A percentile compares a stretch with the other conserved stretches of the same genome.
These are phyloP conservation scores for Oryza rufipogon DNA, from an alignment of 176 grass and related monocot genomes.

Conservation along the genomic window DNA sequence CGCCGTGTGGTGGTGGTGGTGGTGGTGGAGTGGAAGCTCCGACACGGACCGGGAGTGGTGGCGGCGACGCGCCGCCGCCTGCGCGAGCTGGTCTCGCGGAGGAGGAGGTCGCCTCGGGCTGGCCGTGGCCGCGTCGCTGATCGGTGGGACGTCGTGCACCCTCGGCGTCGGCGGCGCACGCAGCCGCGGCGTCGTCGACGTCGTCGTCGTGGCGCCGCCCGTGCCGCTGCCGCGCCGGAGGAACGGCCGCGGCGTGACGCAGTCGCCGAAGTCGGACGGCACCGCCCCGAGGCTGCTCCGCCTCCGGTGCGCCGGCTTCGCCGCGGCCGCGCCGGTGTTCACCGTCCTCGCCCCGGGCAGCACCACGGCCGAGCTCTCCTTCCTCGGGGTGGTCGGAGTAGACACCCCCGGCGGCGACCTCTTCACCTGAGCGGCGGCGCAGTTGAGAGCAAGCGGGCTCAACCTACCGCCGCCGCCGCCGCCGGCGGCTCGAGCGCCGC, in stretches of 20 bases:
- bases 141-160: conserved; percentile 41
- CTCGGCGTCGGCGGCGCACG: conserved; percentile 8
- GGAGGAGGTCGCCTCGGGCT: conserved; percentile 18
- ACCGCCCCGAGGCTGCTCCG: conserved; percentile 38
- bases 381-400: conserved; percentile 31
- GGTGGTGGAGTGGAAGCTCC: conserved; percentile 32
- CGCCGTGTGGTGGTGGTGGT: background rate
- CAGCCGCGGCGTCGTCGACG: background rate
- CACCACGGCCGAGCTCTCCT: background rate
- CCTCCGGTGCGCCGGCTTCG: conserved; percentile 33
- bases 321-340: background rate
- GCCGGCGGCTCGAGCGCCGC: background rate
- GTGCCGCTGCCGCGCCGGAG: conserved; percentile 54
- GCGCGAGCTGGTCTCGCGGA: background rate
- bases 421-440: conserved; percentile 6
- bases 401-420: conserved; percentile 2
- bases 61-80: background rate
- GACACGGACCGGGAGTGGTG: conserved; percentile 41
- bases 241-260: conserved; percentile 43
- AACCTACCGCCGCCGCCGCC: background rate
- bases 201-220: conserved; percentile 19
- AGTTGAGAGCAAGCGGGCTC: conserved; percentile 4
- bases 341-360: conserved; percentile 24
- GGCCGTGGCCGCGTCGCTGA: conserved; percentile 17
- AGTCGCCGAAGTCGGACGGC: conserved; percentile 15